Evolutionary conservation across 306 rosid genomes (phyloP), one percentile per base, ranked within the genome.

Genomic region (Prunus campanulata): DNA sequence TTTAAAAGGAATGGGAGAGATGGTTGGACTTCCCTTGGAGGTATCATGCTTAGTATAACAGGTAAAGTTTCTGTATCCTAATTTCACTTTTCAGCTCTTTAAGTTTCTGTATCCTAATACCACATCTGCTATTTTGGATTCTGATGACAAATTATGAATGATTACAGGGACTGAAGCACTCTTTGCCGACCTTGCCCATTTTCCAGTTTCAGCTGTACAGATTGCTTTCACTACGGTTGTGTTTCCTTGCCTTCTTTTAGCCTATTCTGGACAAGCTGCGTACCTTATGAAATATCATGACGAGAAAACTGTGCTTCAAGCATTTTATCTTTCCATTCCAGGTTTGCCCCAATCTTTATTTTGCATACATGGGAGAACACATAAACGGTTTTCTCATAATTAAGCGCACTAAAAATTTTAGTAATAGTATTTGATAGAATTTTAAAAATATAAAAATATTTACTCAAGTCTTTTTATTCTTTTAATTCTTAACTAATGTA

Each of bases 241-340:
- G 85, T 96, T 96, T 84, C 99, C 99, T 64, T 92, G 96, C 85
- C 99, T 96, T 79, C 99, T 96, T 72, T 81, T 87, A 70, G 98
- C 99, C 15, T 96, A 96, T 78, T 87, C 93, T 75, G 99, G 99
- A 77, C 99, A 96, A 81, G 99, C 99, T 80, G 99, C 99, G 5
- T 96, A 87, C 79, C 96, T 96, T 64, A 83, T 74, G 66, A 49
- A 46, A 60, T 11, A 74, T 74, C 69, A 74, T 74, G 68, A 12
- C 27, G 19, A 46, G 5, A 0, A 47, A 61, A 74, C 47, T 19
- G 69, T 74, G 47, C 51, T 66, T 60, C 69, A 74, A 25, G 93
- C 86, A 44, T 96, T 96, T 84, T 96, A 96, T 84, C 92, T 80
- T 72, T 96, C 99, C 74, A 96, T 96, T 85, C 99, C 99, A 82